Base-by-base conservation (phyloP, 257 asterid genomes). In the Sherardia arvensis region DNA sequence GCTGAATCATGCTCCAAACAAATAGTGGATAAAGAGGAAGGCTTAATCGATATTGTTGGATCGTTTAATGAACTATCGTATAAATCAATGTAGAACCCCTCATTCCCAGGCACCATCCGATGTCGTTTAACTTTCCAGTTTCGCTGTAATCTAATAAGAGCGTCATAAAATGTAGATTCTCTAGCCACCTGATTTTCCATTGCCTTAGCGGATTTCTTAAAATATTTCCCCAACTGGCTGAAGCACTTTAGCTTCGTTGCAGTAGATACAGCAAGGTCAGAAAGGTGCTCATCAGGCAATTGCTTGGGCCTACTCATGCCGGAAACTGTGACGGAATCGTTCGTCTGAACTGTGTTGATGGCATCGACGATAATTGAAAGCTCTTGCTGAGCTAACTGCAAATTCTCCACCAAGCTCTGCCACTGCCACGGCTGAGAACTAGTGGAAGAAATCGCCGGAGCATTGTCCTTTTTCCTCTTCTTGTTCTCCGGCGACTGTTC, bases 91-190 rank as follows among this genome's bases (percentile, higher is more conserved):
- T 82, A 87, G 77, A 90, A 93, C 58, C 97, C 99, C 78, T 90
- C 99, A 15, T 90, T 89, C 51, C 95, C 99, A 73, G 99, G 94
- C 69, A 82, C 87, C 81, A 84, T 55, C 22, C 99, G 94, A 71
- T 90, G 95, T 64, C 95, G 71, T 62, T 93, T 93, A 53, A 84
- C 87, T 82, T 93, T 93, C 99, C 99, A 93, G 72, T 93, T 93
- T 75, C 87, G 96, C 83, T 93, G 97, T 80, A 93, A 84, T 73
- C 99, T 90, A 73, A 90, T 90, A 61, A 93, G 94, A 78, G 99
- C 97, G 76, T 97, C 99, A 78, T 93, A 93, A 70, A 93, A 93
- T 75, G 97, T 79, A 64, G 96, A 93, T 81, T 90, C 99, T 81
- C 96, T 83, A 36, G 87, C 85, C 72, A 85, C 75, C 71, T 87